A percentile compares a stretch with the other conserved stretches of the same genome.
phyloP scores from a whole-genome alignment of 2,329 filamentous ascomycete species.

The Plenodomus biglobosus region DNA sequence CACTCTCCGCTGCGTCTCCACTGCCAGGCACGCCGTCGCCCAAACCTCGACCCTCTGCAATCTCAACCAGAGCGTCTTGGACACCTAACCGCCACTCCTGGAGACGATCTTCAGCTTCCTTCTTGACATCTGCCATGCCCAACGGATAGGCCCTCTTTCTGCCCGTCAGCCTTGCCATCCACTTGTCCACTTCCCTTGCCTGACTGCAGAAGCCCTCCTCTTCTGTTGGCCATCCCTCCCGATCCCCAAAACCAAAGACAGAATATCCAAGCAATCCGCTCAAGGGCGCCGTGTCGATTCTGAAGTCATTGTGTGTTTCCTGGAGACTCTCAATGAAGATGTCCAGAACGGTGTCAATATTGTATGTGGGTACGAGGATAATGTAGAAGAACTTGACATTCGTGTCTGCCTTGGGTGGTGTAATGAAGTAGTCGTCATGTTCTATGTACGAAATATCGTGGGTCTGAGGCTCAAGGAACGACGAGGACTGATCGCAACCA shows the following conservation, averaged over 20 bases:
- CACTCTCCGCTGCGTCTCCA: slow-evolving; percentile 81
- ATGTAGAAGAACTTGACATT: slow-evolving; percentile 74
- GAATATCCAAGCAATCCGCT: slow-evolving; percentile 79
- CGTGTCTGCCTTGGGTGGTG: slow-evolving; percentile 63
- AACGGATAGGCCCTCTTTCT: slow-evolving; percentile 85
- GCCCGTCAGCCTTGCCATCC: slow-evolving; percentile 93
- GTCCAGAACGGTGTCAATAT: slow-evolving; percentile 89
- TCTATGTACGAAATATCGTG: slow-evolving; percentile 84
- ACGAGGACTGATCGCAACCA: slow-evolving; percentile 38
- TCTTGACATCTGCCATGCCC: slow-evolving; percentile 83
- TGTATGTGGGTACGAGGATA: slow-evolving; percentile 85
- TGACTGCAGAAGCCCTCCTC: slow-evolving; percentile 91
- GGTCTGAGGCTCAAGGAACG: slow-evolving; percentile 61
- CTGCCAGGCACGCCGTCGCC: slow-evolving; percentile 74
- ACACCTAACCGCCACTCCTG: slow-evolving; percentile 78
- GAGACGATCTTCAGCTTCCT: slow-evolving; percentile 66
- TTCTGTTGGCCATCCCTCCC: slow-evolving; percentile 88
- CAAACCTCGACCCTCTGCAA: slow-evolving; percentile 55
- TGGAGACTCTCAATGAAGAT: slow-evolving; percentile 83
- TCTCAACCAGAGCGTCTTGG: slow-evolving; percentile 66
- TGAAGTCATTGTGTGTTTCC: slow-evolving; percentile 95
- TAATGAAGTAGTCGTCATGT: slow-evolving; percentile 89
- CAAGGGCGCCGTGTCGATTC: slow-evolving; percentile 86
- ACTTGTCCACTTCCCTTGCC: slow-evolving; percentile 85
- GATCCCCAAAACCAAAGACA: slow-evolving; percentile 91